Conservation (phyloP, 2,329 filamentous ascomycete species). For the Didymella glomerata region DNA sequence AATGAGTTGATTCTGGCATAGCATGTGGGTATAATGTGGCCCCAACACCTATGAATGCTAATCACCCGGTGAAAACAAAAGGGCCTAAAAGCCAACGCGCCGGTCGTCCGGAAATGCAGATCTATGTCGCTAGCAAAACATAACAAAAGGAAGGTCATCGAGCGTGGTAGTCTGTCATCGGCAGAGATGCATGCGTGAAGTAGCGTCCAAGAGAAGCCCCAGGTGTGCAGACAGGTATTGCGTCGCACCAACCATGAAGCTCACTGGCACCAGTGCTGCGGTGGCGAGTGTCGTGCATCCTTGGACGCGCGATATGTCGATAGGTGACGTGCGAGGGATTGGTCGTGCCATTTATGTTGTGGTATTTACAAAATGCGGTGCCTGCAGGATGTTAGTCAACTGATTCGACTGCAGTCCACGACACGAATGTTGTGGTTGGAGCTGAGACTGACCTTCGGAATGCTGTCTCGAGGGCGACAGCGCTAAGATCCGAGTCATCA, state of each 20-base stretch:
- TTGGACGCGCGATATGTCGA: constrained; percentile 1
- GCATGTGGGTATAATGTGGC: constrained; percentile 12
- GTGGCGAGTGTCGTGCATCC: constrained; percentile 15
- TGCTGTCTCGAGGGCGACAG: constrained; percentile 64
- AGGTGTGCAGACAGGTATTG: constrained; percentile 8
- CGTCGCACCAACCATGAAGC: constrained; percentile 12
- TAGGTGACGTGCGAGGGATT: constrained; percentile 3
- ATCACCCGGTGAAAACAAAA: neutral
- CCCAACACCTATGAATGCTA: neutral
- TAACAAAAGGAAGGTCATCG: constrained; percentile 13
- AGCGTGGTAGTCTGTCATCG: neutral
- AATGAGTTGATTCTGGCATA: constrained; percentile 4
- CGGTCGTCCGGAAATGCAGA: constrained; percentile 15
- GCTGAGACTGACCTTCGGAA: constrained; percentile 57
- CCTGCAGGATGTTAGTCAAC: constrained; percentile 37
- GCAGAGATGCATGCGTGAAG: neutral
- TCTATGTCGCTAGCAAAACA: constrained; percentile 20
- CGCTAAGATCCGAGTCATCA: constrained; percentile 60
- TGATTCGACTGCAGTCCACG: constrained; percentile 28
- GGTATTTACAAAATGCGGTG: constrained; percentile 39
- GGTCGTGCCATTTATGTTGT: constrained; percentile 3
- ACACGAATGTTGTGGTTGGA: neutral
- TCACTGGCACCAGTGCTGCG: constrained; percentile 5
- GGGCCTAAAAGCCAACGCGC: neutral
- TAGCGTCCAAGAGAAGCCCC: neutral